Base-by-base conservation (phyloP, 1,284 basidiomycete species). In the Apiotrichum gamsii region DNA sequence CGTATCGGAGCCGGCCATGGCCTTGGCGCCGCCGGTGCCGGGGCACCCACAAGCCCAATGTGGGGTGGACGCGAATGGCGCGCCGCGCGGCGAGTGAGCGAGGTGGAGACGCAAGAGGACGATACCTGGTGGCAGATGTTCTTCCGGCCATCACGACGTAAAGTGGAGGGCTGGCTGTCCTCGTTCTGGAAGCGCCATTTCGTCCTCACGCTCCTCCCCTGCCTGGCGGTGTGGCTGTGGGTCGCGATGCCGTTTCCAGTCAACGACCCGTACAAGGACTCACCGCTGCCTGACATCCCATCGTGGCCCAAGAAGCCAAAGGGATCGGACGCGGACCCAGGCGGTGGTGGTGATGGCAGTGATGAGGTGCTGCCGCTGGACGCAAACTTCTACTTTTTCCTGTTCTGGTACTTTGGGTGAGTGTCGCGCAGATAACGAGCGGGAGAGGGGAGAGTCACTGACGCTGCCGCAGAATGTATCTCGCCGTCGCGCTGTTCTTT, bases 171-270 rank as follows among this genome's bases (percentile, higher is more conserved):
- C 0, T 76, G 75, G 75, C 62, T 79, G 25, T 59, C 63, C 20
- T 69, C 62, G 15, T 79, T 77, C 71, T 75, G 71, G 72, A 75
- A 69, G 44, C 58, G 78, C 1, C 77, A 76, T 66, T 65, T 71
- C 5, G 72, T 78, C 0, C 65, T 79, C 4, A 73, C 76, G 1
- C 49, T 75, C 1, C 46, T 75, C 2, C 78, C 78, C 0, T 76
- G 76, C 45, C 25, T 75, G 14, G 62, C 75, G 1, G 77, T 76
- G 1, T 78, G 78, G 78, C 41, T 75, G 1, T 79, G 78, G 77
- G 76, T 76, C 39, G 74, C 75, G 0, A 60, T 78, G 11, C 78
- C 78, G 3, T 78, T 79, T 43, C 78, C 78, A 0, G 73, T 77
- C 8, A 70, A 68, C 4, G 75, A 77, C 49, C 76, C 76, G 15